Base-by-base conservation (phyloP, 2,329 filamentous ascomycete species). In the Diaporthe humulicola region DNA sequence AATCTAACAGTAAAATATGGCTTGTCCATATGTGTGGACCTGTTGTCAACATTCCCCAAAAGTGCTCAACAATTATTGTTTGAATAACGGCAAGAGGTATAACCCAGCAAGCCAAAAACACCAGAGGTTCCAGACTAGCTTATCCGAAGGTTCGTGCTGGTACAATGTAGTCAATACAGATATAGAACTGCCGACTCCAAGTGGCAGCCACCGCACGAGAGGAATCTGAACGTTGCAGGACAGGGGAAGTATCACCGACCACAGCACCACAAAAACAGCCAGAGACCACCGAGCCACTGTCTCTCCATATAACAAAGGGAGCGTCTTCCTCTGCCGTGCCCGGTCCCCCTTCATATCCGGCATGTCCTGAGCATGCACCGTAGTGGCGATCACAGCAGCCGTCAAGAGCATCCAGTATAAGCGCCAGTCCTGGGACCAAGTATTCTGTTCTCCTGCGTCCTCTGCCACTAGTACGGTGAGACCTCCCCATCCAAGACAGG, bases 301-400 rank as follows among this genome's bases (percentile, higher is more conserved):
- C 56, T 84, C 81, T 0, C 83, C 83, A 3, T 81, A 25, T 0
- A 82, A 76, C 1, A 83, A 64, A 0, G 81, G 81, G 2, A 79
- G 52, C 0, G 82, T 82, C 36, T 73, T 73, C 5, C 82, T 76
- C 0, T 78, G 80, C 10, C 80, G 73, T 17, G 66, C 70, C 1
- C 74, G 57, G 73, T 85, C 83, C 0, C 83, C 83, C 12, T 76
- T 77, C 52, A 80, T 80, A 57, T 86, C 84, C 10, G 83, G 79
- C 17, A 85, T 76, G 64, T 86, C 85, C 61, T 85, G 83, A 0
- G 82, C 75, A 19, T 86, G 84, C 64, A 85, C 79, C 0, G 84
- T 85, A 0, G 82, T 84, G 12, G 79, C 72, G 25, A 86, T 80
- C 12, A 83, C 77, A 1, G 77, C 72, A 1, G 80, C 74, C n/a